Conservation (phyloP, 116 monocot genomes). For the Phalaenopsis hybrid region DNA sequence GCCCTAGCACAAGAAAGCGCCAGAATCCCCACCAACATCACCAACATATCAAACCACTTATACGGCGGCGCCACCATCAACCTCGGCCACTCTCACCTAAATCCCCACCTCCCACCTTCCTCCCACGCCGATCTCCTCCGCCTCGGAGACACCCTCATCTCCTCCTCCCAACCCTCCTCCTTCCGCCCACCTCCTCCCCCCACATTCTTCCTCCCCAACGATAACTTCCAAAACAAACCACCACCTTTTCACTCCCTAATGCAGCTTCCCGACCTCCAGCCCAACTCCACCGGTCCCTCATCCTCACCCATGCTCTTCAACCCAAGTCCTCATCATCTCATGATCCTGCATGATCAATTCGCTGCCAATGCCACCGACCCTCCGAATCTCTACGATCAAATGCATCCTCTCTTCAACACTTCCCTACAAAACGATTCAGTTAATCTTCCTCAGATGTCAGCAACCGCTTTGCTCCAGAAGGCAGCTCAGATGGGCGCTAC, state of each 20-base stretch:
- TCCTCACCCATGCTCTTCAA: background rate
- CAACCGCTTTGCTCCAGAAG: constrained; percentile 71
- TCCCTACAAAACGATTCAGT: constrained; percentile 17
- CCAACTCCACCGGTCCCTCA: constrained; percentile 13
- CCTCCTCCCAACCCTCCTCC: constrained; percentile 12
- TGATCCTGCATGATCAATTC: constrained; percentile 39
- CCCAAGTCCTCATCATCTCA: background rate
- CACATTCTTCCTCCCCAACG: constrained; percentile 17
- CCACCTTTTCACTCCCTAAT: constrained; percentile 43
- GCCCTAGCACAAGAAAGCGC: constrained; percentile 50
- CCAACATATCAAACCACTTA: constrained; percentile 19
- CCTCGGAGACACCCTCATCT: constrained; percentile 26
- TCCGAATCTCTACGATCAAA: background rate
- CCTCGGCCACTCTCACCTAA: constrained; percentile 33
- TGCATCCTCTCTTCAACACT: constrained; percentile 21
- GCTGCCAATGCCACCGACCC: constrained; percentile 6
- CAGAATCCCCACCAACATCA: constrained; percentile 17
- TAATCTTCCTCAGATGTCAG: constrained; percentile 58
- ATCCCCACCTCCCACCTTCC: constrained; percentile 19
- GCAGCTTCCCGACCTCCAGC: constrained; percentile 40
- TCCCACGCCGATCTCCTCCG: constrained; percentile 29
- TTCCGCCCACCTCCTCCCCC: constrained; percentile 25
- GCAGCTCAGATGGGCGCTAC: constrained; percentile 69
- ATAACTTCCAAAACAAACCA: constrained; percentile 18
- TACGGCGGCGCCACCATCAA: constrained; percentile 15